Evolutionary conservation across 768 basidiomycete genomes (phyloP).

Genomic region (Tremella fuciformis): DNA sequence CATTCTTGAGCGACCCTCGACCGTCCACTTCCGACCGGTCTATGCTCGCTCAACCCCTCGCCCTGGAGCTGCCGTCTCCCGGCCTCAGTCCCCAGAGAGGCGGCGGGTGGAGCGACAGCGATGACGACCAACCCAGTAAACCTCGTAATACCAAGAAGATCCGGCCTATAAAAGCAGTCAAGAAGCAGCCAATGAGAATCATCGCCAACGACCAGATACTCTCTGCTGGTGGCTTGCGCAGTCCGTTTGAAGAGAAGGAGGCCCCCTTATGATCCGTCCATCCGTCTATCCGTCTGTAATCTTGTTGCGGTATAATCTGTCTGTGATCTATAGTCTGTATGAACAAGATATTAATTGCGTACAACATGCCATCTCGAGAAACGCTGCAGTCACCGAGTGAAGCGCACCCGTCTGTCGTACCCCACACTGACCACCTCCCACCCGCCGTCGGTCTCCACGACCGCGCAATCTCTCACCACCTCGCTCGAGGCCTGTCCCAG

Average conservation of each 20-base stretch:
- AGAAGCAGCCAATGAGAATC: not conserved
- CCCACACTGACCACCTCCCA: constrained; percentile 48
- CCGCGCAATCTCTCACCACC: constrained; percentile 40
- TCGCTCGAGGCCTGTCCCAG: constrained; percentile 36
- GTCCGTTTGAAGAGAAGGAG: constrained; percentile 39
- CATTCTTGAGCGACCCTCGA: not conserved
- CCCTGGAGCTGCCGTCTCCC: not conserved
- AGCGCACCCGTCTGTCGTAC: constrained; percentile 44
- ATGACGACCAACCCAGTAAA: not conserved
- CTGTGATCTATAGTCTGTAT: too few relatives aligned
- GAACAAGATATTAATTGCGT: too few relatives aligned
- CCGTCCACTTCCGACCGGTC: constrained; percentile 8
- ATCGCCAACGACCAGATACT: not conserved
- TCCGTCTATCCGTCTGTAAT: too few relatives aligned
- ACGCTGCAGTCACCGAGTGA: constrained; percentile 22
- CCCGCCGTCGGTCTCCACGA: constrained; percentile 9
- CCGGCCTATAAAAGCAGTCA: not conserved
- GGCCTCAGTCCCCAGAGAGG: not conserved
- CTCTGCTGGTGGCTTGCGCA: constrained; percentile 21
- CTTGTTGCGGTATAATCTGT: too few relatives aligned
- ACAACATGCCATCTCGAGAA: not conserved
- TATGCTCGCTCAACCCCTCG: constrained; percentile 8
- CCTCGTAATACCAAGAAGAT: constrained; percentile 8
- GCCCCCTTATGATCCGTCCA: constrained; percentile 3
- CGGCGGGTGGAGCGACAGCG: constrained; percentile 16